A percentile compares a stretch with the other conserved stretches of the same genome.
Conservation (phyloP, 2,329 filamentous ascomycete genomes). For the Penicillium occitanis region DNA sequence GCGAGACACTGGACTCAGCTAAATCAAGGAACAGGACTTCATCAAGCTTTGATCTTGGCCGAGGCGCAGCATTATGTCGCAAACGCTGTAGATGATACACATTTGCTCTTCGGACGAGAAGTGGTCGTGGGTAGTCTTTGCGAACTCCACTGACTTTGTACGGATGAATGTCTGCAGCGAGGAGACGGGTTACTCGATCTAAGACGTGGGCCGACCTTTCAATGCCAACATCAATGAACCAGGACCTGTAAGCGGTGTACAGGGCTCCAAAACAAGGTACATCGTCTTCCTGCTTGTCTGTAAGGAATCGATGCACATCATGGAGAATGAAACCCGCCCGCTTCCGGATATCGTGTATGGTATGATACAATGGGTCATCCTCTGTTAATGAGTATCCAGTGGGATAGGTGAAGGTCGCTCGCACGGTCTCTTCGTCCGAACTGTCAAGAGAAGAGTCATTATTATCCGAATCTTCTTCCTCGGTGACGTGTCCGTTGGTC, state of each 20-base stretch:
- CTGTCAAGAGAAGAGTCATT: constrained; percentile 55
- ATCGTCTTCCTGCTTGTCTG: constrained; percentile 84
- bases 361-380: constrained; percentile 64
- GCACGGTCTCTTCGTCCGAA: constrained; percentile 62
- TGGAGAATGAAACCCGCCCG: constrained; percentile 78
- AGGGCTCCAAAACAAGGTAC: constrained; percentile 91
- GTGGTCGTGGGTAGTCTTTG: constrained; percentile 86
- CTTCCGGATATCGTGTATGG: constrained; percentile 78
- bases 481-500: constrained; percentile 34
- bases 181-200: constrained; percentile 79
- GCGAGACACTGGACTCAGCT: constrained; percentile 82
- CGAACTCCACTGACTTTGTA: constrained; percentile 93
- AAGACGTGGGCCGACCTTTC: constrained; percentile 92
- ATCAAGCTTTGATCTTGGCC: constrained; percentile 87
- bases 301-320: constrained; percentile 79
- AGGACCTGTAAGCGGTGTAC: constrained; percentile 88
- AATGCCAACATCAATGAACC: constrained; percentile 97
- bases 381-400: constrained; percentile 77
- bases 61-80: constrained; percentile 85
- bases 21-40: constrained; percentile 81
- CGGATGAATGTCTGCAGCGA: constrained; percentile 81
- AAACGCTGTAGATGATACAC: constrained; percentile 93
- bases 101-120: constrained; percentile 90
- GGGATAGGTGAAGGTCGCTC: constrained; percentile 83
- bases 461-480: constrained; percentile 27